Percentiles rank a stretch among this genome's conserved stretches.
phyloP scores from a whole-genome alignment of 768 basidiomycete species.

The Leccinellum luteum region DNA sequence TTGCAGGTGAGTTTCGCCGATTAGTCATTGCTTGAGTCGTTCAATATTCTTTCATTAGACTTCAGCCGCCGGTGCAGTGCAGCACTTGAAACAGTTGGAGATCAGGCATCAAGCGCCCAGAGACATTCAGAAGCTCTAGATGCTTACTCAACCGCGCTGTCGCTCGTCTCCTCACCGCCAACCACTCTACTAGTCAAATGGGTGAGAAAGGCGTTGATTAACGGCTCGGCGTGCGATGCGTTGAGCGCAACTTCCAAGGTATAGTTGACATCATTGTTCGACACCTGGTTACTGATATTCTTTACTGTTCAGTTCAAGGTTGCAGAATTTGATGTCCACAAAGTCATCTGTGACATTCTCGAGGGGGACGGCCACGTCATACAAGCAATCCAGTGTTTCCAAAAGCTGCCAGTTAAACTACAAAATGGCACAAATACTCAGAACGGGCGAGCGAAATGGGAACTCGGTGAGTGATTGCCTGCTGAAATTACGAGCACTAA shows the following conservation, averaged over 20 bases:
- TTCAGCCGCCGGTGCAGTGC: not conserved
- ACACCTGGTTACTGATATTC: too few relatives aligned
- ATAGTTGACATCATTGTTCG: not conserved
- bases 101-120: not conserved
- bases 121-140: not conserved
- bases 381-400: not conserved
- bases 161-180: not conserved
- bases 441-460: not conserved
- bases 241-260: not conserved
- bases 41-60: not conserved
- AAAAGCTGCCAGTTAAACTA: not conserved
- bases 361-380: not conserved
- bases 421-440: not conserved
- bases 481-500: not conserved
- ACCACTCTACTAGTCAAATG: not conserved
- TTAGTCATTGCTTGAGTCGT: rapidly evolving
- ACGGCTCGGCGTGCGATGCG: not conserved
- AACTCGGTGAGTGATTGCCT: not conserved
- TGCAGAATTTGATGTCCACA: not conserved
- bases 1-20: not conserved
- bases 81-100: not conserved
- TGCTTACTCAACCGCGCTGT: not conserved
- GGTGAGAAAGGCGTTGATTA: not conserved
- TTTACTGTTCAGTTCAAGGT: slow-evolving; percentile 2
- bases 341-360: slow-evolving; percentile 1